Evolutionary conservation across 495 filamentous ascomycete genomes (phyloP), one percentile per base, ranked within the genome.

Genomic region (Melanomma pulvis-pyrius): DNA sequence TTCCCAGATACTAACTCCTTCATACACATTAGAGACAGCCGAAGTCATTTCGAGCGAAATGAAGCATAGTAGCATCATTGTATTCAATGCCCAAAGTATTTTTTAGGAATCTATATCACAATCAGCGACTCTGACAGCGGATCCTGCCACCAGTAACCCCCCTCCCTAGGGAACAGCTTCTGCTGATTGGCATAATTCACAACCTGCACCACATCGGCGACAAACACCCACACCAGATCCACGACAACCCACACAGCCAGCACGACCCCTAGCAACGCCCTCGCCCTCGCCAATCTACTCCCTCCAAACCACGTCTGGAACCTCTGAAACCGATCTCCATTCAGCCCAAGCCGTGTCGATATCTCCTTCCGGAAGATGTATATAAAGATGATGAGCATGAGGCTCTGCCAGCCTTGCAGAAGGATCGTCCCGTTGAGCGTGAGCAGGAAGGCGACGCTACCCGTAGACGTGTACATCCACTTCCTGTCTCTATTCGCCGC

Each of bases 91-190:
- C n/a, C n/a, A n/a, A n/a, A n/a, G n/a, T n/a, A n/a, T n/a, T n/a
- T n/a, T n/a, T n/a, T n/a, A n/a, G n/a, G n/a, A n/a, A 55, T 17
- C 55, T 59, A 67, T 61, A 61, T 67, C 21, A 61, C 64, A 19
- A 55, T 34, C 12, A 61, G 49, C n/a, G 13, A n/a, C 30, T 67
- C 64, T 17, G 41, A 52, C 21, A 67, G 19, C 19, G 64, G 64
- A 46, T 67, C 64, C 36, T 67, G 57, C 64, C 57, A 61, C 64
- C 55, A 67, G 15, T 30, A 61, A 54, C 30, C 30, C 30, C 30
- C 5, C 5, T 4, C 30, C 30, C 4, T 4, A 4, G 30, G 3
- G 12, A 13, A 6, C 30, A 19, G n/a, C 44, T 21, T 13, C 12
- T 44, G 26, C n/a, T 28, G 26, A 12, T 19, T 36, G 6, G 8